Base-by-base conservation (phyloP, 768 basidiomycete species). In the Ramaria rubella region DNA sequence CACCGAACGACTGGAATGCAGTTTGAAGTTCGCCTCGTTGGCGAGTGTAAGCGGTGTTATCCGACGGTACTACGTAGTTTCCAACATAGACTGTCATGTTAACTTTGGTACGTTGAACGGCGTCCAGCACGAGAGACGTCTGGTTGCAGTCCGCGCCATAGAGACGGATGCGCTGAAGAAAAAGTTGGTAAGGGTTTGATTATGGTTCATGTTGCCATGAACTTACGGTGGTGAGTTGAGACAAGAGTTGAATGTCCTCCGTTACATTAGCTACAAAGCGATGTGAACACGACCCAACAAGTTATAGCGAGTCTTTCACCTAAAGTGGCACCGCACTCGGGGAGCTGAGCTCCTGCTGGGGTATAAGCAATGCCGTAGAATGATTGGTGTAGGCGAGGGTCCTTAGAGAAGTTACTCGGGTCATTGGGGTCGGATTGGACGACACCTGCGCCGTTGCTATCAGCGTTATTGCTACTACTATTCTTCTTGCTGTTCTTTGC, bases 351-450 rank as follows among this genome's bases (percentile, higher is more conserved):
- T 38, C 83, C 83, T 19, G 73, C 71, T 8, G 93, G 92, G 1
- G 90, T 92, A 69, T 95, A 95, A 0, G 93, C 93, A 23, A 95
- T 65, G 4, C 88, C 93, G 67, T 85, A 95, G 72, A 96, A 90
- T 0, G 82, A 77, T 61, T 87, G 81, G 59, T 84, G 77, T 49
- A 95, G 71, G 29, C 77, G 76, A 2, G 80, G 51, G 68, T 94
- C 80, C 71, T 85, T 87, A 19, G 70, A 68, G 69, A 94, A 96
- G 17, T 77, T 77, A 69, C 83, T 90, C 3, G 93, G 90, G 68
- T 94, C 88, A 62, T 76, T 81, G 8, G 80, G 72, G 63, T 80
- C 69, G 2, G 74, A 73, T 65, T 74, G 67, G n/a, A 65, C 58
- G 29, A 71, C 69, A 26, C 50, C 63, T 45, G 53, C 49, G 59